These are phyloP conservation scores for Colletotrichum salicis DNA, from an alignment of 2,329 filamentous ascomycete species.

Conservation along the genomic window DNA sequence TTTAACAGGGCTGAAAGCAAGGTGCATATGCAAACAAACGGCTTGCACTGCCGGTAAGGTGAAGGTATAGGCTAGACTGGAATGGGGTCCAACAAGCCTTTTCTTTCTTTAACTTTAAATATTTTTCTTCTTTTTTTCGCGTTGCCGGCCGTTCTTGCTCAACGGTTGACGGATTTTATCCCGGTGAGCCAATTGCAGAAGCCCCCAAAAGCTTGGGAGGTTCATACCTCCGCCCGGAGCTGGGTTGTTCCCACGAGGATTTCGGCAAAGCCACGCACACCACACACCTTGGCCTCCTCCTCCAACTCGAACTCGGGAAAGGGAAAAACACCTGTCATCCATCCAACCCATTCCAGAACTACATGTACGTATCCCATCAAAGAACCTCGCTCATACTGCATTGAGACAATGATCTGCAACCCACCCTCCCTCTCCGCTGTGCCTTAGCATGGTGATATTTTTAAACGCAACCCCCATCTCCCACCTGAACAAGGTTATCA, in stretches of 20 bases:
- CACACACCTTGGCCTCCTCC: neutral
- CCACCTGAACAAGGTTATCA: neutral
- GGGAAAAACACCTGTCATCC: neutral
- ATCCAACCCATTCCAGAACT: neutral
- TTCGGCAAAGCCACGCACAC: neutral
- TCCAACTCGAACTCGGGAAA: neutral
- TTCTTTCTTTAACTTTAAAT: neutral
- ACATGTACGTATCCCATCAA: neutral
- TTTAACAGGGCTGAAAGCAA: constrained; percentile 11
- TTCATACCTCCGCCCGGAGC: neutral
- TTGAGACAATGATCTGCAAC: neutral
- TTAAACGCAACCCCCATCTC: neutral
- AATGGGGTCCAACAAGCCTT: neutral
- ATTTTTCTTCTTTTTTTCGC: neutral
- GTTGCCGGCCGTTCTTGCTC: neutral
- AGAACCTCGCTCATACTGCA: neutral
- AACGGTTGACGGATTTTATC: neutral
- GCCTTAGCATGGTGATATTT: constrained; percentile 4
- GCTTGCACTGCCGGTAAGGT: neutral
- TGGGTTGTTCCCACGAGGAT: neutral
- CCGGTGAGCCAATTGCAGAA: neutral
- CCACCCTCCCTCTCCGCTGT: neutral
- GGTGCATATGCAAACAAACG: neutral
- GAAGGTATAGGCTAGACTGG: neutral
- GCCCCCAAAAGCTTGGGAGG: neutral